These are phyloP conservation scores for Fusarium sp. DNA, from an alignment of 2,329 filamentous ascomycete genomes.

Conservation along the genomic window DNA sequence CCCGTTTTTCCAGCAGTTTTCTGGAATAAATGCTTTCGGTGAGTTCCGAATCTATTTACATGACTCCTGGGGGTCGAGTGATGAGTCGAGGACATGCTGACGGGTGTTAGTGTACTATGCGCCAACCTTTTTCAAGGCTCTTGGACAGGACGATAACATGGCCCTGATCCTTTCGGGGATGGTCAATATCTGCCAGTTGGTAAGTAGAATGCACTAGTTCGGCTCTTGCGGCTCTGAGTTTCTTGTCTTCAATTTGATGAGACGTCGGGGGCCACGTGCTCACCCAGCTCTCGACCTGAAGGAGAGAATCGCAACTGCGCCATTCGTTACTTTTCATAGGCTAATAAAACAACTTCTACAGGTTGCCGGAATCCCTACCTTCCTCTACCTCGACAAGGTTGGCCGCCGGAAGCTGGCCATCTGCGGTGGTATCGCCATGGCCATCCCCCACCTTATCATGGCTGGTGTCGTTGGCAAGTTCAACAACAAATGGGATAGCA, in stretches of 20 bases:
- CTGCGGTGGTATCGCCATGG: conserved; percentile 36
- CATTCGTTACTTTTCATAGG: neutral
- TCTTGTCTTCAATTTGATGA: neutral
- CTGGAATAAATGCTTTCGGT: neutral
- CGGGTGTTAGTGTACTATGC: neutral
- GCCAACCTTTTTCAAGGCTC: neutral
- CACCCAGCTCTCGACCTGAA: neutral
- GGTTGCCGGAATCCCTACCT: conserved; percentile 41
- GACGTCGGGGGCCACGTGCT: neutral
- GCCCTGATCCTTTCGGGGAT: neutral
- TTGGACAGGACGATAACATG: neutral
- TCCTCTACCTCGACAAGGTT: conserved; percentile 47
- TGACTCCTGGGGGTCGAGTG: neutral
- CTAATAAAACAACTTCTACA: neutral
- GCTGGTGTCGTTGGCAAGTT: conserved; percentile 28
- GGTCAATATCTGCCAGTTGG: neutral
- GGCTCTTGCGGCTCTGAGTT: neutral
- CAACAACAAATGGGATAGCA: conserved; percentile 21
- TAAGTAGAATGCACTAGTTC: neutral
- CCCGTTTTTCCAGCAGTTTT: neutral
- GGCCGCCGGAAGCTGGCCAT: conserved; percentile 45
- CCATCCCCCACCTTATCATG: conserved; percentile 31
- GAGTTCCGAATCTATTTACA: neutral
- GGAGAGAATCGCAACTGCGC: neutral
- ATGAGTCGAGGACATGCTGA: neutral